Evolutionary conservation across 2,329 filamentous ascomycete genomes (phyloP), one percentile per base, ranked within the genome.

Genomic region (Byssoonygena ceratinophila): DNA sequence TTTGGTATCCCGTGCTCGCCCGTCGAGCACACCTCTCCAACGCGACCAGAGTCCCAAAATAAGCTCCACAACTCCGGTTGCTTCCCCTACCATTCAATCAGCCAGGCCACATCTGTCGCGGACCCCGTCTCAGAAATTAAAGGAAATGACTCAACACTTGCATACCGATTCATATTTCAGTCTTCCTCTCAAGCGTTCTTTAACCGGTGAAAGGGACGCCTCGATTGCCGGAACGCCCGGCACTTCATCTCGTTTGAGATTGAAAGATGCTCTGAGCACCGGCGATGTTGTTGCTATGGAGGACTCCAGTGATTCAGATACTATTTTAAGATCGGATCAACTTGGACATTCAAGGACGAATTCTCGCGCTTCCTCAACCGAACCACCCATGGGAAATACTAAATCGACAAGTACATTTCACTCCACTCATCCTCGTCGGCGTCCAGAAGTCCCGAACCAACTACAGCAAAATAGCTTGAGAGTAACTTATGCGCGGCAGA

Each of bases 401-500:
- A 6, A 16, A 2, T 14, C 39, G 37, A 18, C 39, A 3, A n/a
- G 29, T 20, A 27, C 16, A 9, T 27, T 34, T 23, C n/a, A 2
- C 7, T 18, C 31, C n/a, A 22, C 12, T 11, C 22, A 48, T 22
- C 45, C 53, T 16, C 32, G 41, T 34, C 51, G 40, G 14, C 46
- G 29, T 22, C 31, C 44, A 18, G 39, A 65, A 9, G 59, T 60
- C 51, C 48, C 63, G 11, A 58, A 57, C 48, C 40, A 45, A 20
- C 32, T 45, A 45, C 49, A 51, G 31, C 49, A 44, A 37, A 51
- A 34, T 37, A 71, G 69, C 2, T 66, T 72, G 3, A 76, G 68
- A 58, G 66, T 79, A 40, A 84, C 81, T 2, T 84, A 84, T 63
- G 76, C 77, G 12, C 74, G 74, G 34, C 72, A 77, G 57, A 73